phyloP scores from a whole-genome alignment of 2,329 filamentous ascomycete genomes.

The Cytospora piceicola region DNA sequence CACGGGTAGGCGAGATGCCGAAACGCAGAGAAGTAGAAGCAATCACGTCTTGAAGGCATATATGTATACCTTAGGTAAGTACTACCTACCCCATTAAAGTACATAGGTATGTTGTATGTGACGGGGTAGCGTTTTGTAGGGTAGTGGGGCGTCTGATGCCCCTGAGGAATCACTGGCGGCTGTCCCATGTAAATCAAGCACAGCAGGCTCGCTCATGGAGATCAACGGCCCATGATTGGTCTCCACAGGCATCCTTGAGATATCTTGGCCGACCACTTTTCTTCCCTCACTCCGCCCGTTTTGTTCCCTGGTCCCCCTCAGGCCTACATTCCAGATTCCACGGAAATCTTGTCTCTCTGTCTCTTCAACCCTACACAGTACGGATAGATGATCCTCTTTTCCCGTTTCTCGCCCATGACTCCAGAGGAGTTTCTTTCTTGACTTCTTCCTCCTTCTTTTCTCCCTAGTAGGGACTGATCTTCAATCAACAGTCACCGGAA shows the following conservation, averaged over 20 bases:
- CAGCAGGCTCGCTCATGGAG: slow-evolving; percentile 6
- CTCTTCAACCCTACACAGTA: slow-evolving; percentile 17
- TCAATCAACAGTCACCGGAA: neutral
- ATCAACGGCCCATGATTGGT: slow-evolving; percentile 21
- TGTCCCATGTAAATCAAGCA: slow-evolving; percentile 25
- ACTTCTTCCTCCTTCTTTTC: neutral
- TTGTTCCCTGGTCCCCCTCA: neutral
- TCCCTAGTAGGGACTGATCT: neutral
- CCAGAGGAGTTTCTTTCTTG: slow-evolving; percentile 10
- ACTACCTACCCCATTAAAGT: no score
- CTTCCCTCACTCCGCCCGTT: slow-evolving; percentile 12
- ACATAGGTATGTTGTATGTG: neutral
- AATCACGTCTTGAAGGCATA: neutral
- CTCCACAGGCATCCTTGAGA: slow-evolving; percentile 15
- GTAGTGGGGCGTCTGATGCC: slow-evolving; percentile 2
- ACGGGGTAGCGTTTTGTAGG: neutral
- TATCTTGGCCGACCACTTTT: slow-evolving; percentile 22
- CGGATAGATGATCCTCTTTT: slow-evolving; percentile 14
- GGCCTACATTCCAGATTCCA: slow-evolving; percentile 20
- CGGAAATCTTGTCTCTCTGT: slow-evolving; percentile 5
- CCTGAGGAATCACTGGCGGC: neutral
- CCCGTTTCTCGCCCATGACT: slow-evolving; percentile 17
- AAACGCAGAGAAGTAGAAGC: neutral
- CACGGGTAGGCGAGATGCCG: neutral
- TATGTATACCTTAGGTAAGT: no score